Base-by-base conservation (phyloP, 2,329 filamentous ascomycete genomes). In the Ascomycota sp. region DNA sequence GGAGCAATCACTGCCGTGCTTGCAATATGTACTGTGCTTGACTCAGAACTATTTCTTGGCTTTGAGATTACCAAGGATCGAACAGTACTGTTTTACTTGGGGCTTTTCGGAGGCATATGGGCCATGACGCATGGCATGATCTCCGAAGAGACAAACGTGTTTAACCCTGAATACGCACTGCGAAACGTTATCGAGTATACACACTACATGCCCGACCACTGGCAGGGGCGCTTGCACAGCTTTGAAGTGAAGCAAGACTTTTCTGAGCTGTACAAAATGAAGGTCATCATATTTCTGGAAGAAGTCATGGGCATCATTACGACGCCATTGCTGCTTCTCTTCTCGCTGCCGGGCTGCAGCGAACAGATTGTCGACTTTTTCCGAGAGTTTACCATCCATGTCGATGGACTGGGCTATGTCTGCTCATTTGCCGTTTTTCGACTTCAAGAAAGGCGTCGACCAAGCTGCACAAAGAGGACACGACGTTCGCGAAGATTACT, bases 341-440 rank as follows among this genome's bases (percentile, higher is more conserved):
- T 80, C 45, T 85, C 80, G 36, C 63, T 95, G 22, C 82, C 85
- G 1, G 77, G 74, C 40, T 91, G 80, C 50, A 86, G 79, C 47
- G 86, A 95, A 40, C 80, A 85, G 34, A 76, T 98, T 37, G 75
- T 95, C 34, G 89, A 98, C 53, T 98, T 98, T 53, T 95, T 98
- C 59, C 75, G 89, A 24, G 89, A 98, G 47, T 94, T 95, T 41
- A 95, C 89, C 0, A 74, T 98, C 15, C 85, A 98, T 41, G 86
- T 98, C 11, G 89, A 98, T 45, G 89, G 89, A 0, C 65, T 98
- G 23, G 89, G 89, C 15, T 86, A 94, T 39, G 82, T 95, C 8
- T 98, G 89, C 52, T 94, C 86, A 1, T 95, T 94, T 54, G 89
- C 89, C 3, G 82, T 93, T 23, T 98, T 98, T 43, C n/a, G 81